phyloP scores from a whole-genome alignment of 257 asterid species.

The Hygrophila difformis region DNA sequence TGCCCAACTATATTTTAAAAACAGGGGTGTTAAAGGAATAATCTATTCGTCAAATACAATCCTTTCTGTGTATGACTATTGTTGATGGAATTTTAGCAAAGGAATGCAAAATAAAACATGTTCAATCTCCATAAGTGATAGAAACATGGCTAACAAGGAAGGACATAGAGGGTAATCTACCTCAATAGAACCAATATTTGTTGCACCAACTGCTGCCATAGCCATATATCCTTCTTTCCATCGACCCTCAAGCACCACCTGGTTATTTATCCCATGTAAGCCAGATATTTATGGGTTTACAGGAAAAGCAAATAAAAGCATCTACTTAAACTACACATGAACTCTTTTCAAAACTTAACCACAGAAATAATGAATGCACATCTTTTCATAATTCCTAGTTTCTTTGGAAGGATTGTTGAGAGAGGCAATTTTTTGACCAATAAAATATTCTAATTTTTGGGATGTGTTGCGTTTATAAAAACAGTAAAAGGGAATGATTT shows the following conservation, averaged over 20 bases:
- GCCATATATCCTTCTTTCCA: conserved; percentile 95
- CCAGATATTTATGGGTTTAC: conserved; percentile 18
- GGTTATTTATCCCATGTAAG: conserved; percentile 21
- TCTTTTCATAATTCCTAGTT: too few relatives aligned
- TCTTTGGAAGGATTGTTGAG: too few relatives aligned
- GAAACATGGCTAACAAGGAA: conserved; percentile 6
- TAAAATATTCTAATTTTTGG: too few relatives aligned
- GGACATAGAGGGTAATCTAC: conserved; percentile 25
- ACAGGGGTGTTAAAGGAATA: neutral
- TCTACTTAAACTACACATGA: neutral
- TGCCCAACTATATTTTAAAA: neutral
- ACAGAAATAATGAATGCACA: too few relatives aligned
- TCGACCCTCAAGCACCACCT: conserved; percentile 95
- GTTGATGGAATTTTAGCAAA: conserved; percentile 1
- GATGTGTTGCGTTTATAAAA: too few relatives aligned
- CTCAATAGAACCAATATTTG: conserved; percentile 95
- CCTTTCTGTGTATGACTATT: conserved; percentile 1
- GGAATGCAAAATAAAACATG: conserved; percentile 4
- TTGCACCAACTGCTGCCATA: conserved; percentile 96
- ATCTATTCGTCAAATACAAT: conserved; percentile 1
- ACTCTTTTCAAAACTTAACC: too few relatives aligned
- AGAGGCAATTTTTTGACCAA: too few relatives aligned
- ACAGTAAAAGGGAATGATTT: too few relatives aligned
- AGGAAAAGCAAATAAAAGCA: conserved; percentile 2
- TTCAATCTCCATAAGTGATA: conserved; percentile 6